phyloP scores from a whole-genome alignment of 305 asterid genomes.

The Ilex paraguariensis region DNA sequence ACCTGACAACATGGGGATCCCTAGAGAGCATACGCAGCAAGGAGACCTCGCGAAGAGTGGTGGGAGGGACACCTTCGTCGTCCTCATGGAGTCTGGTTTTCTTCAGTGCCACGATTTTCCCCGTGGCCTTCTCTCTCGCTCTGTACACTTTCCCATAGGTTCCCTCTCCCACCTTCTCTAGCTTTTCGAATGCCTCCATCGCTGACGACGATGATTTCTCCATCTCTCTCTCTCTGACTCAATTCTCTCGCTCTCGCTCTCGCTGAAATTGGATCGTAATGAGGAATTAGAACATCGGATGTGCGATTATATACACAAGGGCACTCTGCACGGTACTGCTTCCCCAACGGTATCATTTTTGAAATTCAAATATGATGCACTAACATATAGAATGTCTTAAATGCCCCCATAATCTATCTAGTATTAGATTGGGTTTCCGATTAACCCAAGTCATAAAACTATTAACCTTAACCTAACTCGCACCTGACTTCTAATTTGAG shows the following conservation, averaged over 20 bases:
- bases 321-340: neutral
- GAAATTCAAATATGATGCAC: neutral
- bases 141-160: conserved; percentile 95
- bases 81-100: conserved; percentile 93
- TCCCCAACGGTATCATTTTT: neutral
- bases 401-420: neutral
- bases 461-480: too few relatives aligned
- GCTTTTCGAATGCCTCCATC: conserved; percentile 95
- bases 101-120: conserved; percentile 85
- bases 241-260: conserved; percentile 6
- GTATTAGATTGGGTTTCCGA: too few relatives aligned
- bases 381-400: neutral
- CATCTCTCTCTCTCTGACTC: conserved; percentile 17
- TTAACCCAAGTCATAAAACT: too few relatives aligned
- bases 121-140: conserved; percentile 90
- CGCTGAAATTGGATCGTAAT: neutral
- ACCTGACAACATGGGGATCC: conserved; percentile 87
- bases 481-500: too few relatives aligned
- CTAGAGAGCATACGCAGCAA: conserved; percentile 73
- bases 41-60: conserved; percentile 85
- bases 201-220: conserved; percentile 50
- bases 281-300: neutral
- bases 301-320: neutral
- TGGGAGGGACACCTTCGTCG: conserved; percentile 83
- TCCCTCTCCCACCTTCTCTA: conserved; percentile 99